A percentile compares a stretch with the other conserved stretches of the same genome.
phyloP scores from a whole-genome alignment of 2,329 filamentous ascomycete genomes.

The Metarhizium robertsii region DNA sequence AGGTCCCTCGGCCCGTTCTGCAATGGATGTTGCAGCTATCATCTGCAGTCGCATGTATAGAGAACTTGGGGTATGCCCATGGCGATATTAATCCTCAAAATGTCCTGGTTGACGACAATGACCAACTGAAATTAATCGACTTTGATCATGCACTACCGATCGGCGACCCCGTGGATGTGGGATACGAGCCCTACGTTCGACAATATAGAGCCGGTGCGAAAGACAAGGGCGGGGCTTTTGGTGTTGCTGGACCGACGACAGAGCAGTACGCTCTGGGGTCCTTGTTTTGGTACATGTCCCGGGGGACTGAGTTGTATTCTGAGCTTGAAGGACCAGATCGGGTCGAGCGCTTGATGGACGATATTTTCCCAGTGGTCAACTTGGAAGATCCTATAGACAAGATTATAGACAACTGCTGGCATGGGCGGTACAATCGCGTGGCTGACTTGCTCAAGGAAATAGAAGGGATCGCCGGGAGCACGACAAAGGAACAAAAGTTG shows the following conservation, averaged over 20 bases:
- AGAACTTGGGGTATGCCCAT: conserved; percentile 10
- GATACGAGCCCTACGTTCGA: conserved; percentile 13
- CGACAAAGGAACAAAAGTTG: too few relatives aligned
- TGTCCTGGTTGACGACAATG: conserved; percentile 9
- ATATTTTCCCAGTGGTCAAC: conserved; percentile 5
- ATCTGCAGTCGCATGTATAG: conserved; percentile 8
- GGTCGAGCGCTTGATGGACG: conserved; percentile 8
- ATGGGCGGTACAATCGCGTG: conserved; percentile 2
- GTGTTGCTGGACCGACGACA: conserved; percentile 8
- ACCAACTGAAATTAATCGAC: conserved; percentile 11
- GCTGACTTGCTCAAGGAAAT: conserved; percentile 10
- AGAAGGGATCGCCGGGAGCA: too few relatives aligned
- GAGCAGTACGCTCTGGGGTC: conserved; percentile 13
- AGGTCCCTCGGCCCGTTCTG: conserved; percentile 3
- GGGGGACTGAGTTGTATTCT: conserved; percentile 10
- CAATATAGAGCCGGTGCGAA: conserved; percentile 1
- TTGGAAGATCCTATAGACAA: conserved; percentile 7
- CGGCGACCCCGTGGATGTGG: conserved; percentile 8
- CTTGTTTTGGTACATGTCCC: conserved; percentile 12
- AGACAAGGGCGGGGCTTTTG: conserved; percentile 2
- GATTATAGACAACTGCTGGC: conserved; percentile 12
- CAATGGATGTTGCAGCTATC: conserved; percentile 11
- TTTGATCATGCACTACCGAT: conserved; percentile 10
- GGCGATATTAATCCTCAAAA: conserved; percentile 13
- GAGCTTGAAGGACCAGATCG: conserved; percentile 8